These are phyloP conservation scores for Mycena crocata DNA, from an alignment of 768 basidiomycete genomes.

Conservation along the genomic window DNA sequence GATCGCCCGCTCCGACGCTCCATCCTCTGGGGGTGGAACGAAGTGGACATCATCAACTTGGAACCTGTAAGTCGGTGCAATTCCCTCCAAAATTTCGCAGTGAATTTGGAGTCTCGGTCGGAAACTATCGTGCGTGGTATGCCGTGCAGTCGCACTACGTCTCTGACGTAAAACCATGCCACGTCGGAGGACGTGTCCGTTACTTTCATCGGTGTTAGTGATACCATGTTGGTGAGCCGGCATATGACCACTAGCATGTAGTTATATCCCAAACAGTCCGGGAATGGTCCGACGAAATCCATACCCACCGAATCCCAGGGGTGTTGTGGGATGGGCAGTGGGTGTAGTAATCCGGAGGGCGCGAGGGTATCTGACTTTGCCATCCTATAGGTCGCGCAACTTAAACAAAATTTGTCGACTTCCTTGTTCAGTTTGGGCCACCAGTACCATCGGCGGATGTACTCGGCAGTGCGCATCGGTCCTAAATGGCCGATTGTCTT, in stretches of 20 bases:
- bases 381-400: neutral
- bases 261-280: conserved; percentile 35
- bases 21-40: no score
- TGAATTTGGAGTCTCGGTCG: no score
- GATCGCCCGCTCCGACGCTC: neutral
- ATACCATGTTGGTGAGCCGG: conserved; percentile 12
- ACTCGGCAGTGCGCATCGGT: conserved; percentile 35
- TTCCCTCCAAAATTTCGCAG: no score
- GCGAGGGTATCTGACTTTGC: neutral
- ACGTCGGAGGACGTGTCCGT: conserved; percentile 12
- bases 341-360: conserved; percentile 29
- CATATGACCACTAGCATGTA: conserved; percentile 18
- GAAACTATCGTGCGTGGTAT: no score
- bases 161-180: conserved; percentile 16
- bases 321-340: conserved; percentile 32
- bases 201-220: conserved; percentile 5
- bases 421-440: conserved; percentile 29
- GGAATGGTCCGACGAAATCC: conserved; percentile 49
- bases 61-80: no score
- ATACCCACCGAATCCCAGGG: conserved; percentile 47
- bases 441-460: conserved; percentile 38
- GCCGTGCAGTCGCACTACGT: conserved; percentile 29
- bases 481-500: conserved; percentile 40
- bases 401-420: conserved; percentile 14
- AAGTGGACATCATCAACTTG: no score